A percentile compares a stretch with the other conserved stretches of the same genome.
These are phyloP conservation scores for Nidularia pulvinata DNA, from an alignment of 768 basidiomycete genomes.

Conservation along the genomic window DNA sequence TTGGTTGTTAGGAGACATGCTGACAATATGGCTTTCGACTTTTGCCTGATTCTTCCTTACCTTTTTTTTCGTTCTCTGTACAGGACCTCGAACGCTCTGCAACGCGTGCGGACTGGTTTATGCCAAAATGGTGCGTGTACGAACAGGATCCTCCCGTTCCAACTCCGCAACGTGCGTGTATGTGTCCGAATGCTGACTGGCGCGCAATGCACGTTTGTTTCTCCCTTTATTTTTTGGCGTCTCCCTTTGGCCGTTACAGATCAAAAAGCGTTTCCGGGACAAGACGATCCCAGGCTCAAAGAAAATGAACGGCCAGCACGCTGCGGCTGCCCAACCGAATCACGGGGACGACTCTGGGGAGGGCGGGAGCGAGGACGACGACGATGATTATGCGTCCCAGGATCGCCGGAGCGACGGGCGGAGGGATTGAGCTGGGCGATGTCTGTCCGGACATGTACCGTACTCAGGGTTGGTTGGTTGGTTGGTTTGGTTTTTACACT, in stretches of 20 bases:
- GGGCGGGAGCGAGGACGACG: slow-evolving; percentile 22
- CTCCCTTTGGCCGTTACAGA: slow-evolving; percentile 1
- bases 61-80: neutral
- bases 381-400: slow-evolving; percentile 21
- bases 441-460: no score
- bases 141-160: neutral
- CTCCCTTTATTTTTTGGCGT: no score
- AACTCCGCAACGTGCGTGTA: neutral
- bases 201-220: no score
- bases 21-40: no score
- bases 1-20: no score
- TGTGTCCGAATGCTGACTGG: no score
- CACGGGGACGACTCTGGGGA: slow-evolving; percentile 14
- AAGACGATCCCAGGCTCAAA: slow-evolving; percentile 1
- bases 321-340: neutral
- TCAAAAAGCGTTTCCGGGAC: slow-evolving; percentile 12
- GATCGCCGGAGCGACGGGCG: slow-evolving; percentile 15
- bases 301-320: slow-evolving; percentile 2
- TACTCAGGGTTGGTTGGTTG: no score
- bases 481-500: neutral
- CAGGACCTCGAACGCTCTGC: slow-evolving; percentile 82
- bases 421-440: slow-evolving; percentile 1
- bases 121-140: slow-evolving; percentile 71
- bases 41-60: neutral
- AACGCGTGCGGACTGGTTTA: slow-evolving; percentile 89